Base-by-base conservation (phyloP, 139 green algal species). In the Diplosphaera chodatii region DNA sequence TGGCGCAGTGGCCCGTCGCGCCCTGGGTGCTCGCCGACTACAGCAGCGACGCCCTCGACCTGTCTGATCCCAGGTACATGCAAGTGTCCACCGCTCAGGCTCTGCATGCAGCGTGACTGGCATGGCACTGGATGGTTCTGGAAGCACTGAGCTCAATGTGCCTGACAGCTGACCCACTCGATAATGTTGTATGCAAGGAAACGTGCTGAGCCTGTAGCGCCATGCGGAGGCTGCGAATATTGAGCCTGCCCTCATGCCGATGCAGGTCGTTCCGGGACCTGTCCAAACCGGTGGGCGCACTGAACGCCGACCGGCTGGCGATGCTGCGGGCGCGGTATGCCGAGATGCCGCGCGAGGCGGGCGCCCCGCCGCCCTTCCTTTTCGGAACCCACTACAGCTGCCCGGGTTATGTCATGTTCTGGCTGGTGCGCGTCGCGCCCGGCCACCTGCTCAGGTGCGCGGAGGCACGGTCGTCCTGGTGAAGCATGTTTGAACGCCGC, bases 11-110 rank as follows among this genome's bases (percentile, higher is more conserved):
- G 82, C 91, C 91, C 0, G 93, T 99, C 27, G 93, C 97, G 33
- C 94, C 94, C 25, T 99, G 94, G 94, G 88, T 99, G 40, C 78
- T 99, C 67, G 20, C 67, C 1, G 91, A 98, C 78, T 99, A 96
- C 83, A 72, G 68, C 18, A 76, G 40, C 21, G 13, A 41, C 10
- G 10, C n/a, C 3, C 69, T 96, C 70, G 89, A 97, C 79, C 79
- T 97, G 2, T 59, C 71, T 23, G 65, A 86, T 75, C 77, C 83
- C 48, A 59, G 48, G 48, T 59, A 18, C 3, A 18, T 23, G 16
- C 48, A n/a, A n/a, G n/a, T 48, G 10, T 21, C 37, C 37, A 48
- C 10, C 37, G 37, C 37, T n/a, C n/a, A n/a, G n/a, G n/a, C n/a
- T n/a, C n/a, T n/a, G n/a, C n/a, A n/a, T n/a, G n/a, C n/a, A n/a